Evolutionary conservation across 2,329 filamentous ascomycete genomes (phyloP).

Genomic region (Pseudocercospora musae): DNA sequence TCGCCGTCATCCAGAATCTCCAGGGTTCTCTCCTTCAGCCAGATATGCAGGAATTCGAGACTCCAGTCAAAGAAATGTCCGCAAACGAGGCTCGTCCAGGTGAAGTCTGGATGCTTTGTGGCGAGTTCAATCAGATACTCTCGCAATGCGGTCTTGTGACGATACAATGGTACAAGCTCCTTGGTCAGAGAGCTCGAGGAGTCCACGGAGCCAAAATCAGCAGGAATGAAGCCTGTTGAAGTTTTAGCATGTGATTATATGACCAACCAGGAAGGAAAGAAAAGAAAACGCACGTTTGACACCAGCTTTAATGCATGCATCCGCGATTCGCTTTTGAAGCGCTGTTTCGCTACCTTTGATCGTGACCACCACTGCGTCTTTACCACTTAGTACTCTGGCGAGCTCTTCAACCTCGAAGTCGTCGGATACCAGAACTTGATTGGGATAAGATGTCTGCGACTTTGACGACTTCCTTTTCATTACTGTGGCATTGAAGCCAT

Average conservation of each 20-base stretch:
- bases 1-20: conserved; percentile 58
- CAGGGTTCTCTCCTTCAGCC: conserved; percentile 49
- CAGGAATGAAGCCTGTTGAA: conserved; percentile 51
- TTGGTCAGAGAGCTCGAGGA: conserved; percentile 37
- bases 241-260: background rate
- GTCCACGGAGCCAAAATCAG: conserved; percentile 53
- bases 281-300: conserved; percentile 46
- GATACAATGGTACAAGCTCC: conserved; percentile 51
- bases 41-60: conserved; percentile 54
- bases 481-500: conserved; percentile 54
- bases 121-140: conserved; percentile 51
- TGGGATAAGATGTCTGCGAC: conserved; percentile 37
- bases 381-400: conserved; percentile 50
- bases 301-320: conserved; percentile 58
- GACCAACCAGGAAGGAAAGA: background rate
- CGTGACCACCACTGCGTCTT: conserved; percentile 56
- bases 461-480: conserved; percentile 51
- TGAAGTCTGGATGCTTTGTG: conserved; percentile 43
- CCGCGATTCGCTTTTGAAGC: conserved; percentile 52
- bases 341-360: conserved; percentile 42
- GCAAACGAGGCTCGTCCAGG: conserved; percentile 59
- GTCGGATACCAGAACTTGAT: conserved; percentile 44
- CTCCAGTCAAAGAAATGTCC: conserved; percentile 63
- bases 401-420: conserved; percentile 50
- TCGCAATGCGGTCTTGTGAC: conserved; percentile 47